Evolutionary conservation across 2,329 filamentous ascomycete genomes (phyloP).

Genomic region (Pseudogymnoascus sp.): DNA sequence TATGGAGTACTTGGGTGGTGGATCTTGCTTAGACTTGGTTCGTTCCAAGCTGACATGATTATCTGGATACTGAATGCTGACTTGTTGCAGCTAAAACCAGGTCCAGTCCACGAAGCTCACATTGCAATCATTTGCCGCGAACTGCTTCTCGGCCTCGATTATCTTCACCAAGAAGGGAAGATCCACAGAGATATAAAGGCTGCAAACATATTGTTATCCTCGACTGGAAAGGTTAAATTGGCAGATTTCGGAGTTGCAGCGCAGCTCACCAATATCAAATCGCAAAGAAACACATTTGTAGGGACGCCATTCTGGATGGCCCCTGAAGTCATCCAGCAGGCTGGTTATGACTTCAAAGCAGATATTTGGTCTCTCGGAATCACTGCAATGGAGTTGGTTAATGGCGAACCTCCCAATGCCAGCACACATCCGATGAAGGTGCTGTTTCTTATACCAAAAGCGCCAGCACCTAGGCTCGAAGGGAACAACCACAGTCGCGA

Average conservation of each 20-base stretch:
- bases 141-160: slow-evolving; percentile 82
- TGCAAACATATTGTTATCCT: slow-evolving; percentile 89
- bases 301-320: slow-evolving; percentile 98
- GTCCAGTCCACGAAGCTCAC: slow-evolving; percentile 78
- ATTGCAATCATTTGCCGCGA: slow-evolving; percentile 94
- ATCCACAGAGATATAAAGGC: slow-evolving; percentile 97
- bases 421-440: slow-evolving; percentile 91
- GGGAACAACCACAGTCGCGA: slow-evolving; percentile 75
- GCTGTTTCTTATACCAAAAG: slow-evolving; percentile 84
- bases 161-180: slow-evolving; percentile 88
- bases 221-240: slow-evolving; percentile 85
- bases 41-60: slow-evolving; percentile 8
- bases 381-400: slow-evolving; percentile 82
- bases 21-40: slow-evolving; percentile 90
- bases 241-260: slow-evolving; percentile 97
- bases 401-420: slow-evolving; percentile 82
- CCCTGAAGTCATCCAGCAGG: slow-evolving; percentile 86
- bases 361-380: slow-evolving; percentile 93
- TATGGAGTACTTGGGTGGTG: slow-evolving; percentile 95
- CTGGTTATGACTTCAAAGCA: slow-evolving; percentile 78
- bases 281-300: slow-evolving; percentile 93
- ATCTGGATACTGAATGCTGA: slow-evolving; percentile 17
- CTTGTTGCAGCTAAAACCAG: slow-evolving; percentile 69
- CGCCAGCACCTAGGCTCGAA: slow-evolving; percentile 75
- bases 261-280: slow-evolving; percentile 95